Conservation (phyloP, 2,329 filamentous ascomycete genomes). For the Rhynchosporium graminicola region DNA sequence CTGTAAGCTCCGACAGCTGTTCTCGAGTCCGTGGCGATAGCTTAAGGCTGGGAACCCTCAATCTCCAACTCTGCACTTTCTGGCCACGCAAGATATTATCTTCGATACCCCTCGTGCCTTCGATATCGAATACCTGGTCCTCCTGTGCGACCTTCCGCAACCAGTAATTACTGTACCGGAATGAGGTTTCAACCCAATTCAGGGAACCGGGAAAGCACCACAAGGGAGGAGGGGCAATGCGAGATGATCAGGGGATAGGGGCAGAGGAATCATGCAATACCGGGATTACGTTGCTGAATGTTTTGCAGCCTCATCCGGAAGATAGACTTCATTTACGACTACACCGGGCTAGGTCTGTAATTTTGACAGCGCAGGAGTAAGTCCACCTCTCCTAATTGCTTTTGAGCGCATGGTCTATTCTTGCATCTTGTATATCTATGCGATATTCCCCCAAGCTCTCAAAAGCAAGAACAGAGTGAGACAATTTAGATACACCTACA, state of each 20-base stretch:
- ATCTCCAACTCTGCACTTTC: constrained; percentile 3
- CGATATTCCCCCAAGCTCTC: no score
- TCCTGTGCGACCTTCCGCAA: background rate
- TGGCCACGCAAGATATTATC: background rate
- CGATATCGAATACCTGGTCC: background rate
- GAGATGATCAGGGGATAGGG: background rate
- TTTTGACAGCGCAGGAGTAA: constrained; percentile 73
- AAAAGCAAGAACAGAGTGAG: constrained; percentile 1
- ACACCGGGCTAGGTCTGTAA: constrained; percentile 80
- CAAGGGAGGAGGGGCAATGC: constrained; percentile 2
- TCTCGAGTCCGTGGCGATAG: background rate
- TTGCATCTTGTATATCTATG: no score
- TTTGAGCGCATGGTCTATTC: background rate
- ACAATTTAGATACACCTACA: background rate
- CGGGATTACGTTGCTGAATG: constrained; percentile 25
- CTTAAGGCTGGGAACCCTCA: background rate
- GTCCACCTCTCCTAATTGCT: constrained; percentile 18
- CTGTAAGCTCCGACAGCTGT: background rate
- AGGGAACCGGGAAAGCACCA: background rate
- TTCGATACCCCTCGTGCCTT: background rate
- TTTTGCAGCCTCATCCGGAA: constrained; percentile 61
- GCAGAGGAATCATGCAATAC: background rate
- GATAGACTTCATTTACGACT: constrained; percentile 77
- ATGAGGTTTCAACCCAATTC: background rate
- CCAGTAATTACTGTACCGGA: background rate